phyloP scores from a whole-genome alignment of 2,329 filamentous ascomycete genomes.

The Dichotomopilus funicola region DNA sequence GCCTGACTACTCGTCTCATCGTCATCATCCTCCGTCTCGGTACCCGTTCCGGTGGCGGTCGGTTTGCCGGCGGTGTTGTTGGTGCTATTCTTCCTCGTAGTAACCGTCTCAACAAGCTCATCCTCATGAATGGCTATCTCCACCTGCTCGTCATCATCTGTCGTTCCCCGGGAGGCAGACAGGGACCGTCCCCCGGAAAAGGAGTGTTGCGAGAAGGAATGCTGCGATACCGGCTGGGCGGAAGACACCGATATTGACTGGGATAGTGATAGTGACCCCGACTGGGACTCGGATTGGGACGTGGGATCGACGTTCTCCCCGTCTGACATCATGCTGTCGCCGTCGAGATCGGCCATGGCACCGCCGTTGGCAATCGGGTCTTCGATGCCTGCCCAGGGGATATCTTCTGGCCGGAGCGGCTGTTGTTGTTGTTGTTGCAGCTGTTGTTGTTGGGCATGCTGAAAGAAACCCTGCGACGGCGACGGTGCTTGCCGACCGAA shows the following conservation, averaged over 20 bases:
- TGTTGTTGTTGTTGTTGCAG: constrained; percentile 7
- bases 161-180: background rate
- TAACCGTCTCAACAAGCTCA: constrained; percentile 1
- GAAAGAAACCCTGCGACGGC: background rate
- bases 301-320: constrained; percentile 46
- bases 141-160: background rate
- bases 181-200: background rate
- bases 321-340: constrained; percentile 33
- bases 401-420: constrained; percentile 41
- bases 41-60: background rate
- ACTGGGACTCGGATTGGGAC: constrained; percentile 6
- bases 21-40: constrained; percentile 25
- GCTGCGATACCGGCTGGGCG: too few relatives aligned
- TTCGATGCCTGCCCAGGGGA: constrained; percentile 52
- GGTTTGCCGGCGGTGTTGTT: background rate
- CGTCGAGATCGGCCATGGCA: background rate
- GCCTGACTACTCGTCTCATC: constrained; percentile 39
- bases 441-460: background rate
- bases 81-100: background rate
- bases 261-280: background rate
- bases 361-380: constrained; percentile 27
- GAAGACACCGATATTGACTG: background rate
- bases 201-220: too few relatives aligned
- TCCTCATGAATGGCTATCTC: constrained; percentile 18
- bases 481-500: constrained; percentile 2